Percentiles rank a stretch among this genome's conserved stretches.
phyloP scores from a whole-genome alignment of 1,139 yeast genomes.

The Zygosaccharomyces sapae region DNA sequence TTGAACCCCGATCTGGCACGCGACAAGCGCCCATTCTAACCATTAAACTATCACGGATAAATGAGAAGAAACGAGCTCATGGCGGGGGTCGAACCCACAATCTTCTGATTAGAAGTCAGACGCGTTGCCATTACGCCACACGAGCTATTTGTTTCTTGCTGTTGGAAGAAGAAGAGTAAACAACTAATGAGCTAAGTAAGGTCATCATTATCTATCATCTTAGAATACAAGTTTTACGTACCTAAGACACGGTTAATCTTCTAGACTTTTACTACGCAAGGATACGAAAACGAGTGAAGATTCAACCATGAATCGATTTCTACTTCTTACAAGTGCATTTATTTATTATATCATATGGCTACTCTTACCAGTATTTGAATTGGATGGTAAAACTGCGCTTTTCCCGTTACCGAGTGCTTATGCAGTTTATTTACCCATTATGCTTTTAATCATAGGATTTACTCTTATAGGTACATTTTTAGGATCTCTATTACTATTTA shows the following conservation, averaged over 20 bases:
- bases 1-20: slow-evolving; percentile 41
- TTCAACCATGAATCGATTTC: slow-evolving; percentile 26
- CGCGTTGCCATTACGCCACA: slow-evolving; percentile 62
- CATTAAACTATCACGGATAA: slow-evolving; percentile 39
- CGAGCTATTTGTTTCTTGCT: slow-evolving; percentile 36
- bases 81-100: slow-evolving; percentile 60
- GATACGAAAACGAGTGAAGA: background rate
- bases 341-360: slow-evolving; percentile 33
- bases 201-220: no score
- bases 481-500: slow-evolving; percentile 23
- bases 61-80: slow-evolving; percentile 39
- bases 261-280: no score
- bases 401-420: slow-evolving; percentile 32
- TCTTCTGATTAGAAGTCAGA: slow-evolving; percentile 58
- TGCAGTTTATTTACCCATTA: slow-evolving; percentile 32
- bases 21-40: slow-evolving; percentile 40
- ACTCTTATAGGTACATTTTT: slow-evolving; percentile 29
- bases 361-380: slow-evolving; percentile 31
- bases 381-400: slow-evolving; percentile 21
- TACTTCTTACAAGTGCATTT: slow-evolving; percentile 20
- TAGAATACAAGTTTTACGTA: no score
- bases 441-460: slow-evolving; percentile 26
- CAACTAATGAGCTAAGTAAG: no score
- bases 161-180: no score
- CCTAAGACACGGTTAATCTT: no score